phyloP scores from a whole-genome alignment of 2,329 filamentous ascomycete genomes.

The Onygenales sp. region DNA sequence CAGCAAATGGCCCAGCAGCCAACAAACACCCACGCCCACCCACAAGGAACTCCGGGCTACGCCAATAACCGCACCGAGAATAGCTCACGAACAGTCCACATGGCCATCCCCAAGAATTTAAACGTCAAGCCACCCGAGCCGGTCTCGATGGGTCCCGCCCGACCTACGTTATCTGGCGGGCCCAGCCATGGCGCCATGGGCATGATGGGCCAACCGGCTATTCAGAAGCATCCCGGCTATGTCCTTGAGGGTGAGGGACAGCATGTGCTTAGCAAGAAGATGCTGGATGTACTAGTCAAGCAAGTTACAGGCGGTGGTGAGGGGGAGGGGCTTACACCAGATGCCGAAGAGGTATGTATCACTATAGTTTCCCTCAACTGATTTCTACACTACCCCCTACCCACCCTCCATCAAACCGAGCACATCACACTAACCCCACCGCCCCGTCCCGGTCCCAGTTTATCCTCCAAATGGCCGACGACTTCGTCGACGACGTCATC shows the following conservation, averaged over 20 bases:
- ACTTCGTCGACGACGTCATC: slow-evolving; percentile 88
- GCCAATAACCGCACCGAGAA: slow-evolving; percentile 32
- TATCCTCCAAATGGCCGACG: slow-evolving; percentile 79
- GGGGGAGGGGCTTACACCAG: slow-evolving; percentile 71
- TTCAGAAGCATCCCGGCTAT: slow-evolving; percentile 71
- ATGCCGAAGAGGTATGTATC: slow-evolving; percentile 79
- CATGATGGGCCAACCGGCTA: slow-evolving; percentile 77
- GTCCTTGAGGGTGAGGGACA: slow-evolving; percentile 87
- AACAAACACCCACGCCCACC: slow-evolving; percentile 29
- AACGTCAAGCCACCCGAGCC: slow-evolving; percentile 63
- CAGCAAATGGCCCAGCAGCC: slow-evolving; percentile 19
- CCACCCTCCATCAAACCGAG: slow-evolving; percentile 7
- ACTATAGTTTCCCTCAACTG: too few relatives aligned
- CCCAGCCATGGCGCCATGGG: slow-evolving; percentile 65
- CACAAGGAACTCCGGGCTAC: slow-evolving; percentile 22
- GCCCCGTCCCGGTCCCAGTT: slow-evolving; percentile 44
- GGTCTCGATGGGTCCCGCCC: slow-evolving; percentile 59
- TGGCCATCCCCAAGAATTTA: slow-evolving; percentile 75
- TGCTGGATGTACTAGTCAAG: slow-evolving; percentile 86
- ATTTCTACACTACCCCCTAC: not conserved
- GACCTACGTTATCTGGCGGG: slow-evolving; percentile 78
- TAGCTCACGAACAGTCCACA: slow-evolving; percentile 48
- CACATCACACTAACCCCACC: not conserved
- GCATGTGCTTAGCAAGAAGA: slow-evolving; percentile 93
- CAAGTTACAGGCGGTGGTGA: slow-evolving; percentile 80